Conservation (phyloP, 192 early-diverging fungal genomes). For the Coemansia sp. region DNA sequence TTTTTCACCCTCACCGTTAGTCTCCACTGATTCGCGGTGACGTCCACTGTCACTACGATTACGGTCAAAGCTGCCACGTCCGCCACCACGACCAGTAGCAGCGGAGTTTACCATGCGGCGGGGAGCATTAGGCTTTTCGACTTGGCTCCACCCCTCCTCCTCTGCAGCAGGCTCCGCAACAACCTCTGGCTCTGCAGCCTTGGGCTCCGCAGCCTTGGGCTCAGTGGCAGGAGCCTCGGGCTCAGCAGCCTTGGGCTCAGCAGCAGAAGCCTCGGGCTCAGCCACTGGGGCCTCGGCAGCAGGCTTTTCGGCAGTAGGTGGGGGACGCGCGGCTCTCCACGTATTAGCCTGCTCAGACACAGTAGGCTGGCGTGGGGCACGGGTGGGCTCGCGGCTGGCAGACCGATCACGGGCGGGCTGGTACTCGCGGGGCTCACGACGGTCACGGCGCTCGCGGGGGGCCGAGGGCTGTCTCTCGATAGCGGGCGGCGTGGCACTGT, state of each 20-base stretch:
- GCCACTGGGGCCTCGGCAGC: not conserved
- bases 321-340: slow-evolving; percentile 20
- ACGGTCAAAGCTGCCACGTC: not conserved
- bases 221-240: not conserved
- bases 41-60: not conserved
- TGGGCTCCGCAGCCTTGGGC: not conserved
- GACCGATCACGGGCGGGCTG: slow-evolving; percentile 13
- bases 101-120: not conserved
- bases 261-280: not conserved
- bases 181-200: not conserved
- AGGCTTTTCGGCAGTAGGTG: not conserved
- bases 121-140: slow-evolving; percentile 16
- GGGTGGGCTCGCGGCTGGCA: slow-evolving; percentile 18
- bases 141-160: slow-evolving; percentile 39
- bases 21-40: not conserved
- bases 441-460: not conserved
- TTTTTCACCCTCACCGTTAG: not conserved
- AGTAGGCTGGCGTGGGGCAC: slow-evolving; percentile 25
- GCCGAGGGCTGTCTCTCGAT: not conserved
- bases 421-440: slow-evolving; percentile 9
- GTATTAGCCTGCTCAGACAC: slow-evolving; percentile 20
- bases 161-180: not conserved
- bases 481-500: not conserved
- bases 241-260: not conserved
- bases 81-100: not conserved